These are phyloP conservation scores for Aspergillus sp. DNA, from an alignment of 2,329 filamentous ascomycete species.

Conservation along the genomic window DNA sequence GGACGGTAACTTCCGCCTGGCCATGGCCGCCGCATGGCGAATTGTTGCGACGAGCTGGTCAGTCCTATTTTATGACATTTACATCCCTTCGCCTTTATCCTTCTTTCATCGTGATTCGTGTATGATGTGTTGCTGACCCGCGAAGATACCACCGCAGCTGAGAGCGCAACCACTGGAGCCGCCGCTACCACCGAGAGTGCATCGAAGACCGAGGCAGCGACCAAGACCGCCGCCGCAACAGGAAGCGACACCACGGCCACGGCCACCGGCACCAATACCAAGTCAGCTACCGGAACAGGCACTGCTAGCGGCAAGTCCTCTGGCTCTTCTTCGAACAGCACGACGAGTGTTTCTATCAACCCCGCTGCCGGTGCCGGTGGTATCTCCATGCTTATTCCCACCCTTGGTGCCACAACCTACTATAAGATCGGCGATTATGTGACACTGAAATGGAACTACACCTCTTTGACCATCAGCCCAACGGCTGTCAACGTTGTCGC, in stretches of 20 bases:
- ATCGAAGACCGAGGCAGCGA: constrained; percentile 21
- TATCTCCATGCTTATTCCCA: constrained; percentile 63
- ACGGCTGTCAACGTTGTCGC: constrained; percentile 63
- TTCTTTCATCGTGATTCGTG: no score
- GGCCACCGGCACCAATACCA: constrained; percentile 21
- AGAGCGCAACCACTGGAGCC: constrained; percentile 22
- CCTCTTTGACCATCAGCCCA: constrained; percentile 61
- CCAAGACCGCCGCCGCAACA: constrained; percentile 19
- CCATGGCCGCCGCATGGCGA: constrained; percentile 26
- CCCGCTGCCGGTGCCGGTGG: constrained; percentile 59
- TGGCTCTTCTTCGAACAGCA: constrained; percentile 31
- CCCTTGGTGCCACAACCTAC: constrained; percentile 54
- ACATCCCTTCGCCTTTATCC: no score
- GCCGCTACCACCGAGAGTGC: constrained; percentile 18
- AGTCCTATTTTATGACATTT: constrained; percentile 12
- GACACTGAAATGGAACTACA: constrained; percentile 71
- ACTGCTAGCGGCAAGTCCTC: constrained; percentile 23
- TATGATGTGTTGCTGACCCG: neutral
- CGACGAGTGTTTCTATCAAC: constrained; percentile 50
- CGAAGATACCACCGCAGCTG: constrained; percentile 22
- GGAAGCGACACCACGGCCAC: constrained; percentile 19
- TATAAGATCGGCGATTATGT: constrained; percentile 66
- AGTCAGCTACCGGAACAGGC: constrained; percentile 16
- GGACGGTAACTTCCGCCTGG: constrained; percentile 35
- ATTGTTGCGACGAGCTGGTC: constrained; percentile 30